Conservation (phyloP, 2,329 filamentous ascomycete genomes). For the Fusarium sp. region DNA sequence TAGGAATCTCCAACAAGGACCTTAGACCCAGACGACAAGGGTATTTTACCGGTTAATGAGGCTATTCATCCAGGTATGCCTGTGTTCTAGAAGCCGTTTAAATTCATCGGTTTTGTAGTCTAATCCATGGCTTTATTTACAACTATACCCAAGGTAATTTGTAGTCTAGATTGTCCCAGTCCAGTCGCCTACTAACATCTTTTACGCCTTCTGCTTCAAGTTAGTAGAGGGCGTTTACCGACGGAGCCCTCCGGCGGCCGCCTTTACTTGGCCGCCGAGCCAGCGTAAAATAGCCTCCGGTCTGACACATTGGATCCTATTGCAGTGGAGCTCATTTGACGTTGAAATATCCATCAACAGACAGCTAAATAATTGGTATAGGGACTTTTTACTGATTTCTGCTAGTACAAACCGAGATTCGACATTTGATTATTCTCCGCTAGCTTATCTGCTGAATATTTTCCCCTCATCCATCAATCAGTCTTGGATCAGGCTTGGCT, state of each 20-base stretch:
- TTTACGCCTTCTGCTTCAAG: conserved; percentile 9
- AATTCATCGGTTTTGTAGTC: too few species aligned
- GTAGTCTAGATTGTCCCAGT: too few species aligned
- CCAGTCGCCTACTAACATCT: too few species aligned
- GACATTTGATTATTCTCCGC: conserved; percentile 8
- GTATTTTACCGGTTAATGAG: conserved; percentile 26
- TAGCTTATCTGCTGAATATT: conserved; percentile 16
- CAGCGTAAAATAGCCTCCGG: conserved; percentile 10
- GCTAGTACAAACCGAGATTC: neutral
- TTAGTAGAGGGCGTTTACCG: conserved; percentile 16
- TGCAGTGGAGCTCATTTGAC: conserved; percentile 21
- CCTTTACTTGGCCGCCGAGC: conserved; percentile 20
- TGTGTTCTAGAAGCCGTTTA: too few species aligned
- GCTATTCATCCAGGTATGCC: neutral
- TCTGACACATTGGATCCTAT: conserved; percentile 4
- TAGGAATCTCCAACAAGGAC: conserved; percentile 14
- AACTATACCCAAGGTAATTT: too few species aligned
- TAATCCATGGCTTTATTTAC: too few species aligned
- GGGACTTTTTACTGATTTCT: neutral
- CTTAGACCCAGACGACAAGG: conserved; percentile 33
- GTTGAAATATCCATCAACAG: neutral
- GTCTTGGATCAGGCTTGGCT: conserved; percentile 1
- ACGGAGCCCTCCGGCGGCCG: conserved; percentile 41
- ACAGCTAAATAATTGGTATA: conserved; percentile 5
- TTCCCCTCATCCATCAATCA: conserved; percentile 26